phyloP scores from a whole-genome alignment of 2,329 filamentous ascomycete genomes.

The Phyllosticta ampelicida region DNA sequence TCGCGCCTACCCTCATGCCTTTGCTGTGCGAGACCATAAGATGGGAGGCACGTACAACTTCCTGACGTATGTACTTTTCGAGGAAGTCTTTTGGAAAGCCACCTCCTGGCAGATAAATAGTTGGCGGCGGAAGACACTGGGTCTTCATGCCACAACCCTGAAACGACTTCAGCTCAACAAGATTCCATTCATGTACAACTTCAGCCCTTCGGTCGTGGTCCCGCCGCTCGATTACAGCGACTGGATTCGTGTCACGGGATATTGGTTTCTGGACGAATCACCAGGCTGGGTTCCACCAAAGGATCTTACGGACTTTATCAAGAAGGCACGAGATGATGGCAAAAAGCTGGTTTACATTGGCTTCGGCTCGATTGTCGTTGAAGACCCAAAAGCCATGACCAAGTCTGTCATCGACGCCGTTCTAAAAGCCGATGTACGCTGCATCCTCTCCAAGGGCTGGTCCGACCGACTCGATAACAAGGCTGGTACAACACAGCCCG shows the following conservation, averaged over 20 bases:
- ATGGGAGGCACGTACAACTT: slow-evolving; percentile 95
- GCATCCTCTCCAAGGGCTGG: slow-evolving; percentile 94
- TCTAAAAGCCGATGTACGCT: slow-evolving; percentile 80
- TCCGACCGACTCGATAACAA: slow-evolving; percentile 63
- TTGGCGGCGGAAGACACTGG: slow-evolving; percentile 75
- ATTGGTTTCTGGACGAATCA: slow-evolving; percentile 87
- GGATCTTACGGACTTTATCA: slow-evolving; percentile 71
- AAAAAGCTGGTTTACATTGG: slow-evolving; percentile 96
- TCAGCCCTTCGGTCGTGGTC: slow-evolving; percentile 85
- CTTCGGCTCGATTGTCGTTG: slow-evolving; percentile 91
- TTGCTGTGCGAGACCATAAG: slow-evolving; percentile 84
- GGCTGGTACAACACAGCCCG: slow-evolving; percentile 24
- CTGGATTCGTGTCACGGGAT: slow-evolving; percentile 94
- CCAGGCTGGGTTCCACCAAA: slow-evolving; percentile 59
- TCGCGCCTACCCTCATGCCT: slow-evolving; percentile 90
- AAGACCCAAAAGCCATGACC: slow-evolving; percentile 78
- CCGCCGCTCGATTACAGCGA: slow-evolving; percentile 92
- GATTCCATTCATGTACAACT: slow-evolving; percentile 97
- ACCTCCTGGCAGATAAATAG: slow-evolving; percentile 84
- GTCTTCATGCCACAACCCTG: slow-evolving; percentile 67
- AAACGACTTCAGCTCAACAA: slow-evolving; percentile 94
- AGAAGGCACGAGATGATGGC: slow-evolving; percentile 64
- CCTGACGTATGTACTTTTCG: slow-evolving; percentile 91
- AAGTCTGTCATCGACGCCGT: slow-evolving; percentile 90
- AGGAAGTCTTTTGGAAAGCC: slow-evolving; percentile 92